Percentiles rank a stretch among this genome's conserved stretches.
Conservation (phyloP, 108 stramenopile genomes). For the Discostella stelligeroides region DNA sequence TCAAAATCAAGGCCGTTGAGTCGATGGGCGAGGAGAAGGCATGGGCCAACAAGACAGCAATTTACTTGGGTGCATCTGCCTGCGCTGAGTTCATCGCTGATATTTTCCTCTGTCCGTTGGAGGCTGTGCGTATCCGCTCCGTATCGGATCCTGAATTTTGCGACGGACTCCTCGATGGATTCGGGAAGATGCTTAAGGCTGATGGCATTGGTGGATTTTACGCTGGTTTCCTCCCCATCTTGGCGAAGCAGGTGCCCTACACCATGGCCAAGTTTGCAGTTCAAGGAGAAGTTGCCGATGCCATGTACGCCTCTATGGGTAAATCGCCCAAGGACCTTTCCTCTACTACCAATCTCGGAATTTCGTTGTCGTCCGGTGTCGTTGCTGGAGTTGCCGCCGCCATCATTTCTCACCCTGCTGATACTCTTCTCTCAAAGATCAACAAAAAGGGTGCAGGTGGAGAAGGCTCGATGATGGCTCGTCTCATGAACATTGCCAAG, state of each 20-base stretch:
- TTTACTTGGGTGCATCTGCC: constrained; percentile 94
- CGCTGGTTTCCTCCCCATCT: constrained; percentile 94
- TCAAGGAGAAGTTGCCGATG: constrained; percentile 93
- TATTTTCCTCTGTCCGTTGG: constrained; percentile 97
- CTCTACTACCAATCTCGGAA: constrained; percentile 69
- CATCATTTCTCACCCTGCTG: constrained; percentile 99
- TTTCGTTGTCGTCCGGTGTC: constrained; percentile 93
- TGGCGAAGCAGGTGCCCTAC: constrained; percentile 99
- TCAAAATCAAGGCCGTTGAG: constrained; percentile 93
- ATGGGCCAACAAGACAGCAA: constrained; percentile 92
- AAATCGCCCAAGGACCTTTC: constrained; percentile 67
- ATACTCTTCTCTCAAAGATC: constrained; percentile 97
- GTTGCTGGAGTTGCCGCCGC: constrained; percentile 98
- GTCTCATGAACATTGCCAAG: constrained; percentile 90
- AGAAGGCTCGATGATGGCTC: constrained; percentile 85
- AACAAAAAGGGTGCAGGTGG: constrained; percentile 98
- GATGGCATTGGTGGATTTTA: constrained; percentile 96
- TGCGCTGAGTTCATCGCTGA: constrained; percentile 96
- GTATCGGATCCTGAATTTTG: constrained; percentile 95
- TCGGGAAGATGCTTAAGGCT: constrained; percentile 83
- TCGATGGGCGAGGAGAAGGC: constrained; percentile 90
- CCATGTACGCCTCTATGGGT: constrained; percentile 84
- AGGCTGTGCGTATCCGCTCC: constrained; percentile 97
- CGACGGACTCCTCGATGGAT: constrained; percentile 85
- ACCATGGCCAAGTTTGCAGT: constrained; percentile 99